These are phyloP conservation scores for Naganishia vaughanmartiniae DNA, from an alignment of 768 basidiomycete genomes.

Conservation along the genomic window DNA sequence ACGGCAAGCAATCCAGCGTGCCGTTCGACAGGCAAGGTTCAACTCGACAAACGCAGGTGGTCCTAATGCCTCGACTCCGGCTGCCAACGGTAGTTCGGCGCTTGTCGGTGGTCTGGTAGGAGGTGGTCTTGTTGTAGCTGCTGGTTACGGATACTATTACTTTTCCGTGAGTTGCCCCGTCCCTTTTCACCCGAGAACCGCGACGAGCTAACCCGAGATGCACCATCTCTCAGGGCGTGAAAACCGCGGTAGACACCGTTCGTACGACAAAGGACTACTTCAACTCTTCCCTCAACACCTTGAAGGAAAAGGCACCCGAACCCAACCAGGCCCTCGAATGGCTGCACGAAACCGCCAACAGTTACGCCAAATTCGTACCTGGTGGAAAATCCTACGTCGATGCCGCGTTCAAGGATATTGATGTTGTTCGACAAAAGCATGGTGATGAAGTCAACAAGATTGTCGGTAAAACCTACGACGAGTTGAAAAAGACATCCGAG, in stretches of 20 bases:
- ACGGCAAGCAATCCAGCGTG: constrained; percentile 12
- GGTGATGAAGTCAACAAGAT: constrained; percentile 33
- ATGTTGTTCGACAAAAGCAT: constrained; percentile 25
- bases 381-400: constrained; percentile 28
- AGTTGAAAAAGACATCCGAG: constrained; percentile 26
- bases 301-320: constrained; percentile 29
- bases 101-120: constrained; percentile 20
- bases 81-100: constrained; percentile 21
- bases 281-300: constrained; percentile 18
- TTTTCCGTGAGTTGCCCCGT: constrained; percentile 28
- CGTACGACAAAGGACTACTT: constrained; percentile 29
- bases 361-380: constrained; percentile 27
- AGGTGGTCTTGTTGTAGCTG: constrained; percentile 26
- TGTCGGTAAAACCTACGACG: constrained; percentile 23
- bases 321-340: constrained; percentile 28
- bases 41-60: constrained; percentile 29
- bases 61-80: constrained; percentile 18
- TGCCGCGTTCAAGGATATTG: constrained; percentile 29
- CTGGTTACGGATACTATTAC: constrained; percentile 30
- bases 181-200: neutral
- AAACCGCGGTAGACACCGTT: constrained; percentile 28
- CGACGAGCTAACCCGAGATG: neutral
- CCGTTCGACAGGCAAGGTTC: constrained; percentile 26
- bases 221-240: constrained; percentile 22
- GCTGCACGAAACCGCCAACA: constrained; percentile 17